Base-by-base conservation (phyloP, 306 rosid species). In the Lathyrus aphaca region DNA sequence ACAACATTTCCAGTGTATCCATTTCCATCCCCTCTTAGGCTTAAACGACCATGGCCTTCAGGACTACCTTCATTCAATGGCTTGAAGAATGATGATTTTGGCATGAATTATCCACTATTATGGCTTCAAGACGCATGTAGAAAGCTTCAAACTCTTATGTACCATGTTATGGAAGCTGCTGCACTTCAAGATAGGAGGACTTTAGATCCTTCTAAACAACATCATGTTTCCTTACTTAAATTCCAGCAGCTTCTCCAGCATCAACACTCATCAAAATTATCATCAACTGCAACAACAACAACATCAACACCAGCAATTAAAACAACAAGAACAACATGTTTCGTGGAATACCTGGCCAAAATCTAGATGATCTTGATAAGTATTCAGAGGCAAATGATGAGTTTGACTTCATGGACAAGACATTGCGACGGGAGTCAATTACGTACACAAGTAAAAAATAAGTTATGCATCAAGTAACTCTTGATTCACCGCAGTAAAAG, bases 1-100 rank as follows among this genome's bases (percentile, higher is more conserved):
- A 94, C 99, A 17, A 91, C 99, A 8, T 94, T 94, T 77, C 98
- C 99, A 0, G 87, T 94, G 99, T 94, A 94, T 80, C 95, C 99
- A 35, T 88, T 97, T 71, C 89, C 96, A 8, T 94, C 88, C 74
- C 91, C 97, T 17, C 92, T 91, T 9, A 78, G 99, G 89, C 96
- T 94, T 75, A 94, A 94, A 81, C 84, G 97, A 68, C 97, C 99
- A 3, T 94, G 99, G 97, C 95, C 95, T 37, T 79, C 92, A 8
- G 99, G 96, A 58, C 71, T 94, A 12, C 92, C 99, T 64, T 75
- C 96, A 68, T 87, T 85, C 73, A 81, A 82, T 25, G 99, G 96
- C 49, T 77, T 94, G 57, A 94, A 91, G 83, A 96, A 91, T 46
- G 91, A 87, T 14, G 99, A 94, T 74, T 77, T 84, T 68, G 89